A percentile compares a stretch with the other conserved stretches of the same genome.
phyloP scores from a whole-genome alignment of 2,329 filamentous ascomycete genomes.

The Byssoonygena ceratinophila region DNA sequence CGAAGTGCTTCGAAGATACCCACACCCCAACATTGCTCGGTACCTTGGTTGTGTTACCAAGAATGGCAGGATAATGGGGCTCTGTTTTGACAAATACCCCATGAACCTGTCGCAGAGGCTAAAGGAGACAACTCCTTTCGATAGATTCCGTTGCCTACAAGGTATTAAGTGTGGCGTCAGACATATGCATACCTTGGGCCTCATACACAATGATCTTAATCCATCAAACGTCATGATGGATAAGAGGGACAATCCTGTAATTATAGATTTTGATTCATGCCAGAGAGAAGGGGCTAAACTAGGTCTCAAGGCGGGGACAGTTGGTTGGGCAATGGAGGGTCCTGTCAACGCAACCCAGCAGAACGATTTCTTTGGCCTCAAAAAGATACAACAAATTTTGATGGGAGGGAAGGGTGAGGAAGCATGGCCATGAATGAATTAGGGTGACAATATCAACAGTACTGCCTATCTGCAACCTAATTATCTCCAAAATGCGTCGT shows the following conservation, averaged over 20 bases:
- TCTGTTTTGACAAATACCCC: constrained; percentile 2
- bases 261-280: constrained; percentile 5
- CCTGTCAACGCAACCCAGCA: neutral
- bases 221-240: constrained; percentile 2
- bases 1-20: neutral
- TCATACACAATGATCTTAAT: constrained; percentile 7
- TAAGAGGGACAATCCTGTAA: constrained; percentile 1
- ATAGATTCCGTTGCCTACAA: constrained; percentile 1
- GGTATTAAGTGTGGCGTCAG: neutral
- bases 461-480: neutral
- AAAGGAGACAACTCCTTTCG: neutral
- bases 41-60: constrained; percentile 1
- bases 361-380: constrained; percentile 7
- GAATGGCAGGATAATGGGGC: constrained; percentile 4
- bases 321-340: neutral
- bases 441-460: neutral
- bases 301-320: constrained; percentile 1
- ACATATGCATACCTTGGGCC: constrained; percentile 3
- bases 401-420: neutral
- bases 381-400: constrained; percentile 2
- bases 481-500: neutral
- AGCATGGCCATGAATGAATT: neutral
- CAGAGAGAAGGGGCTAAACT: constrained; percentile 3
- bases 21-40: constrained; percentile 2
- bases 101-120: constrained; percentile 1